Evolutionary conservation across 352 stramenopile species (phyloP).

Genomic region (Globisporangium middletonii): DNA sequence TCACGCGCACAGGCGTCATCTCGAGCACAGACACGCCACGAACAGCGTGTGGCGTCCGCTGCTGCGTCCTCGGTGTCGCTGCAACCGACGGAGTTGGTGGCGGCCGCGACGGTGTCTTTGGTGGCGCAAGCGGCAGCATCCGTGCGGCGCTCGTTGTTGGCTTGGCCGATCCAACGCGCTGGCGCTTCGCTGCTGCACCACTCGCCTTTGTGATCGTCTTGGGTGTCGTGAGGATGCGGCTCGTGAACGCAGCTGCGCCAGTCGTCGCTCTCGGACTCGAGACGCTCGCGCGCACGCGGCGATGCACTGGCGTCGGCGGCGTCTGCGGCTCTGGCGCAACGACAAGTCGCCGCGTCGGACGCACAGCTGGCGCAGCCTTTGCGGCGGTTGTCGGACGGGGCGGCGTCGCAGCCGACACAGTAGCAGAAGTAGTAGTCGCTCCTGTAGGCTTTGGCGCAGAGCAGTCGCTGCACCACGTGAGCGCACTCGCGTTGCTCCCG

Average conservation of each 20-base stretch:
- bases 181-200: slow-evolving; percentile 2
- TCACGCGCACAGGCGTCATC: slow-evolving; percentile 13
- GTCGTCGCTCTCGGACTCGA: slow-evolving; percentile 7
- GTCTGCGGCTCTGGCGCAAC: slow-evolving; percentile 1
- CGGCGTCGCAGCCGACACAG: no score
- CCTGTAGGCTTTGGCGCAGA: slow-evolving; percentile 17
- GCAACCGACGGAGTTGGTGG: background rate
- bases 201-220: slow-evolving; percentile 8
- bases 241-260: background rate
- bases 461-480: slow-evolving; percentile 46
- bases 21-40: slow-evolving; percentile 8
- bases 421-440: slow-evolving; percentile 7
- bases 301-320: slow-evolving; percentile 3
- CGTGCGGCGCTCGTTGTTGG: slow-evolving; percentile 1
- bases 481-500: slow-evolving; percentile 41
- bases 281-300: background rate
- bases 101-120: slow-evolving; percentile 6
- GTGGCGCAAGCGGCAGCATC: slow-evolving; percentile 10
- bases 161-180: slow-evolving; percentile 4
- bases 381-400: background rate
- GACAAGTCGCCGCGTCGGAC: background rate
- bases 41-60: no score
- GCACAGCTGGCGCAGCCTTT: background rate
- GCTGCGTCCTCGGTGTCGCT: background rate
- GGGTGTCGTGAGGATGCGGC: slow-evolving; percentile 12